Conservation (phyloP, 179 eudicot species). For the Beta corolliflora region DNA sequence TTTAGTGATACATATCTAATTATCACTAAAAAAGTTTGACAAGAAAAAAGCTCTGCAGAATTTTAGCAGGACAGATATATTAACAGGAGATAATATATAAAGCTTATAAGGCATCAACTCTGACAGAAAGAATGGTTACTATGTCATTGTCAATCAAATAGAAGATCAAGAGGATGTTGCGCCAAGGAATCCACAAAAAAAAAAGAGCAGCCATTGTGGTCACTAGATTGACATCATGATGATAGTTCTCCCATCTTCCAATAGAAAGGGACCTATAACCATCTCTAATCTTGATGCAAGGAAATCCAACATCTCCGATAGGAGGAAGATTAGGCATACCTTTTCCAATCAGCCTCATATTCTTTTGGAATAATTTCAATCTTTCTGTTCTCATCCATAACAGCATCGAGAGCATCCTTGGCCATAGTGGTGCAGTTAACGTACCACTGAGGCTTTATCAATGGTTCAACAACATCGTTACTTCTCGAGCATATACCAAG, state of each 20-base stretch:
- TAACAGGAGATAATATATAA: background rate
- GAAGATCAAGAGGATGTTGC: background rate
- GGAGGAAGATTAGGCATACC: slow-evolving; percentile 41
- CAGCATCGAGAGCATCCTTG: slow-evolving; percentile 86
- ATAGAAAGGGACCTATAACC: background rate
- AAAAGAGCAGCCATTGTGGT: background rate
- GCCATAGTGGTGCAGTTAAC: slow-evolving; percentile 81
- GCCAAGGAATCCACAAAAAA: background rate
- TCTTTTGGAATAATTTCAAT: slow-evolving; percentile 84
- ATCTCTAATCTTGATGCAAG: slow-evolving; percentile 8
- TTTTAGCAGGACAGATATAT: background rate
- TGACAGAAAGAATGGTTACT: background rate
- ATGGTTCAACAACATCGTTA: slow-evolving; percentile 88
- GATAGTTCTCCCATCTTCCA: background rate
- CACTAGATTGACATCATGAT: background rate
- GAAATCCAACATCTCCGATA: background rate
- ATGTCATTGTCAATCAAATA: background rate
- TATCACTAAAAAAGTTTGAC: background rate
- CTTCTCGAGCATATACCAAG: slow-evolving; percentile 88
- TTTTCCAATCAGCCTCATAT: slow-evolving; percentile 94
- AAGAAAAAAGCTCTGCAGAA: background rate
- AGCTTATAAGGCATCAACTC: background rate
- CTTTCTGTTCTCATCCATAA: slow-evolving; percentile 52
- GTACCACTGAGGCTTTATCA: slow-evolving; percentile 98
- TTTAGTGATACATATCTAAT: background rate